Evolutionary conservation across 2,329 filamentous ascomycete genomes (phyloP).

Genomic region (Colletotrichum sp.): DNA sequence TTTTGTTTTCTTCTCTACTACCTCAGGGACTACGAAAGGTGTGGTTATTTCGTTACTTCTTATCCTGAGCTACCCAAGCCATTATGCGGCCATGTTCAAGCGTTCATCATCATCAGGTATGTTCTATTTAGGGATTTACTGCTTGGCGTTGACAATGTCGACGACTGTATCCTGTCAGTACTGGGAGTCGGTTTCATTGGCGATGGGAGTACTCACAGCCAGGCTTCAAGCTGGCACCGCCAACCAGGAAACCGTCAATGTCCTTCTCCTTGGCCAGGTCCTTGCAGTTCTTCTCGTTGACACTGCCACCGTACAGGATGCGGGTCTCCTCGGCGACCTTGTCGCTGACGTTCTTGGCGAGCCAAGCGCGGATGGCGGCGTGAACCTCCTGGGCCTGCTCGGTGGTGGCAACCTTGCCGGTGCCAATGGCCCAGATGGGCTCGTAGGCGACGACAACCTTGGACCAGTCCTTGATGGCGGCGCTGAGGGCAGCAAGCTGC

Average conservation of each 20-base stretch:
- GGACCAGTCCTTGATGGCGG: constrained; percentile 82
- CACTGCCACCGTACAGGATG: constrained; percentile 95
- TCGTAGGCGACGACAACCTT: constrained; percentile 98
- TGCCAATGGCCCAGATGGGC: constrained; percentile 96
- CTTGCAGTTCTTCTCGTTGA: constrained; percentile 97
- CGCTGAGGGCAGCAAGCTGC: constrained; percentile 84
- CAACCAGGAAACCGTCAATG: constrained; percentile 98
- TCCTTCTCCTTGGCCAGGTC: constrained; percentile 91
- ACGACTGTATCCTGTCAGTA: constrained; percentile 45
- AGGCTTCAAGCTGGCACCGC: constrained; percentile 95
- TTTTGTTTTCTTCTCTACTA: background rate
- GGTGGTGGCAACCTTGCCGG: constrained; percentile 88
- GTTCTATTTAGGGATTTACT: constrained; percentile 37
- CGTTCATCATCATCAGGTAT: constrained; percentile 19
- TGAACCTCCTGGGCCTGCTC: constrained; percentile 95
- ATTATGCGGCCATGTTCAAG: background rate
- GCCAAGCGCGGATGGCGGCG: constrained; percentile 88
- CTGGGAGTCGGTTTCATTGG: background rate
- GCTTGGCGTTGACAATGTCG: constrained; percentile 64
- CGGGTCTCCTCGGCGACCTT: constrained; percentile 83
- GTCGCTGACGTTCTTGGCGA: constrained; percentile 77
- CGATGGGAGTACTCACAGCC: constrained; percentile 67
- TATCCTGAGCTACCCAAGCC: background rate
- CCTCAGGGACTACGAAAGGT: background rate
- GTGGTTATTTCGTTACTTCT: background rate